Evolutionary conservation across 2,329 filamentous ascomycete genomes (phyloP), one percentile per base, ranked within the genome.

Genomic region (Botryosphaeria dothidea): DNA sequence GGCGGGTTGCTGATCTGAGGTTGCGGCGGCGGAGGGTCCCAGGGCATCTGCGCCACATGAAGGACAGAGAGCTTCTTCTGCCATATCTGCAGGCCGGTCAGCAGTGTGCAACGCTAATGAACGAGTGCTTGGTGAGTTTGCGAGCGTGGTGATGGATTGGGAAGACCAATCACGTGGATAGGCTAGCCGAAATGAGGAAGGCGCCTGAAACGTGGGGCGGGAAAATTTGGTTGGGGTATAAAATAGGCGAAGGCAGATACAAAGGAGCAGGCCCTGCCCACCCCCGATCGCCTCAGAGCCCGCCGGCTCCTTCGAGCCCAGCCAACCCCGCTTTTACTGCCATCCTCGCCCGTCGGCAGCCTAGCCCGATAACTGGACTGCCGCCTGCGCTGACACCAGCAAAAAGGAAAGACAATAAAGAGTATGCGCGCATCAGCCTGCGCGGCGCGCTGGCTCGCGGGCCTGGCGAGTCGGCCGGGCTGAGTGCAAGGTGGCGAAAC

Each of bases 1-100:
- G 78, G 75, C 38, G 76, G 74, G 65, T 79, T 77, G 54, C 66
- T 60, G 36, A 66, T 45, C 73, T 72, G 82, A 68, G 75, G 76
- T 60, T 86, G 85, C 61, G 91, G 89, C 57, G 90, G 90, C 74
- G 91, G 89, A 48, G 95, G 94, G 75, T 99, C 95, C 95, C 95
- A 99, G 11, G 95, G 94, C 76, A 98, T 97, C 65, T 87, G 83
- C 66, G 95, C 95, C 67, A 98, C 90, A 69, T 90, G 88, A 69
- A 96, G 88, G 70, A 88, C 88, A 1, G 93, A 91, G 38, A 99
- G 85, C 79, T 96, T 97, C 72, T 89, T 85, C 83, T 98, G 93
- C 95, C 95, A 99, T 81, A 90, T 92, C 93, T 98, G 62, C 21
- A 45, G 43, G 21, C 8, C 25, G 7, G 49, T 64, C 17, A 64